phyloP scores from a whole-genome alignment of 257 asterid genomes.

The Osmanthus fragrans region DNA sequence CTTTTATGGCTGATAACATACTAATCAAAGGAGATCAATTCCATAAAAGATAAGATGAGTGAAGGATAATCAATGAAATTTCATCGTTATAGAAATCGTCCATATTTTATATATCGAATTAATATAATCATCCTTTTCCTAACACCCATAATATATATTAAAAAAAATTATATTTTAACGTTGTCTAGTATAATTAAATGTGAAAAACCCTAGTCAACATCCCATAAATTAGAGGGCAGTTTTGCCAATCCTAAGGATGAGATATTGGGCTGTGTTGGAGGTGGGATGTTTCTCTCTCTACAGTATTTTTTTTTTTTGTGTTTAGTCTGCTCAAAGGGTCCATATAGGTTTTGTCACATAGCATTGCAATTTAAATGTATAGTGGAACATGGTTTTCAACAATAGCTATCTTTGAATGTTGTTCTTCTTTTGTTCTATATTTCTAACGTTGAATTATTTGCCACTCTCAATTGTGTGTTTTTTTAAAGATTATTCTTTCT shows the following conservation, averaged over 20 bases:
- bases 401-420: conserved; percentile 20
- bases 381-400: conserved; percentile 41
- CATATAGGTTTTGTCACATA: conserved; percentile 37
- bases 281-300: conserved; percentile 23
- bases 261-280: conserved; percentile 48
- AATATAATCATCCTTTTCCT: background rate
- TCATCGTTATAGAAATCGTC: background rate
- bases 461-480: conserved; percentile 21
- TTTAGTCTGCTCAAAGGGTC: conserved; percentile 22
- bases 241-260: conserved; percentile 53
- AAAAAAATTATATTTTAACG: background rate
- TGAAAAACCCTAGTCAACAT: conserved; percentile 24
- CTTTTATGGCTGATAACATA: too few relatives aligned
- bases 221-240: conserved; percentile 33
- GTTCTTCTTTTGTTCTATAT: background rate
- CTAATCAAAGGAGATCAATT: background rate
- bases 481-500: background rate
- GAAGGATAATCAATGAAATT: too few relatives aligned
- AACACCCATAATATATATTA: background rate
- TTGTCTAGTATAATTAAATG: background rate
- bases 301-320: conserved; percentile 14
- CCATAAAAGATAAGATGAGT: background rate
- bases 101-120: background rate
- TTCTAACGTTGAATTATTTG: conserved; percentile 33
- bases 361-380: conserved; percentile 16